Conservation (phyloP, 345 rosid species). For the Viola odorata region DNA sequence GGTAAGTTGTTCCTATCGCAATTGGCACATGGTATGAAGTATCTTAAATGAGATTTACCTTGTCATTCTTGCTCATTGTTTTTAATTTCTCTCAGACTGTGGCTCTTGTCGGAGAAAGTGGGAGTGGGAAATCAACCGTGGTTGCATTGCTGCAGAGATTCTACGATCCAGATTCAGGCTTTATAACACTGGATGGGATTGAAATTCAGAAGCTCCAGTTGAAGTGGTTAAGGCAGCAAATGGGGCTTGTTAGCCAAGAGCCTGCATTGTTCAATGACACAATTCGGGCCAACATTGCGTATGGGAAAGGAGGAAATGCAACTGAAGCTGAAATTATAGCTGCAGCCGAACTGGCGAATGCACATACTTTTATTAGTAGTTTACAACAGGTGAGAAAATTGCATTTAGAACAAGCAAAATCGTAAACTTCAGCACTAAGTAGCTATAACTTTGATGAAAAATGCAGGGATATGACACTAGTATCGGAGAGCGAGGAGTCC, state of each 20-base stretch:
- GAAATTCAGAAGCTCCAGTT: slow-evolving; percentile 12
- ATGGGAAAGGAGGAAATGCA: slow-evolving; percentile 15
- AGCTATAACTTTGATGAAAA: background rate
- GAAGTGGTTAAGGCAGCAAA: slow-evolving; percentile 16
- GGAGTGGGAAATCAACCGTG: slow-evolving; percentile 21
- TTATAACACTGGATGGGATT: slow-evolving; percentile 6
- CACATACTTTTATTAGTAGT: slow-evolving; percentile 17
- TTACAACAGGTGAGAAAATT: slow-evolving; percentile 10
- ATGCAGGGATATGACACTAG: slow-evolving; percentile 18
- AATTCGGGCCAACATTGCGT: slow-evolving; percentile 11
- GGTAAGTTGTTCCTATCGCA: no score
- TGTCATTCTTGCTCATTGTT: background rate
- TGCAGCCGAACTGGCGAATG: slow-evolving; percentile 17
- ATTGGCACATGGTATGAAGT: no score
- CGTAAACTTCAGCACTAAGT: background rate
- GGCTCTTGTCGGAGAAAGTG: slow-evolving; percentile 20
- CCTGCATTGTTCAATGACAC: slow-evolving; percentile 14
- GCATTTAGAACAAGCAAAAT: background rate
- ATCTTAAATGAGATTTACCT: no score
- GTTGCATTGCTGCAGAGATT: slow-evolving; percentile 20
- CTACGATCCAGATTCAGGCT: slow-evolving; percentile 16
- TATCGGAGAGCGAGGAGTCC: slow-evolving; percentile 13
- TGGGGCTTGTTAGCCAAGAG: slow-evolving; percentile 18
- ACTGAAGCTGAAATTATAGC: slow-evolving; percentile 14
- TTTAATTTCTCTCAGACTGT: slow-evolving; percentile 2